Evolutionary conservation across 257 asterid species (phyloP).

Genomic region (Plantago ovata): DNA sequence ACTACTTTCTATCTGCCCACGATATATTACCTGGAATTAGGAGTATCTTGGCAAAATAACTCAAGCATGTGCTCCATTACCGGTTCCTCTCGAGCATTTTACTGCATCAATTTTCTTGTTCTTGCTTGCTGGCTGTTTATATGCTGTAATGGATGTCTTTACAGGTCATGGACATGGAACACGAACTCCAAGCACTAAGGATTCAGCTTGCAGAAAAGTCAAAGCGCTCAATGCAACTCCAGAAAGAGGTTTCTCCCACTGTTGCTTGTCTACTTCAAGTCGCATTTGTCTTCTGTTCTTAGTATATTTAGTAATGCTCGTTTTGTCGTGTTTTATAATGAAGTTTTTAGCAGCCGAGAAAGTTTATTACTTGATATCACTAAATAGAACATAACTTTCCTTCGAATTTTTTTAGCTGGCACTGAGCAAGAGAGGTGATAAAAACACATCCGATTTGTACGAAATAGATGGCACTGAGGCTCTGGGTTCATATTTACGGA

Average conservation of each 20-base stretch:
- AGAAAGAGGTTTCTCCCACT: conserved; percentile 41
- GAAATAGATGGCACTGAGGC: conserved; percentile 77
- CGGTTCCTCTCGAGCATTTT: too few species aligned
- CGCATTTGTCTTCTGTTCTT: conserved; percentile 12
- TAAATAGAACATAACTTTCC: conserved; percentile 5
- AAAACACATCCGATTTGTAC: conserved; percentile 33
- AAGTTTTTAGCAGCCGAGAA: neutral
- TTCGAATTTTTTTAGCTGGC: conserved; percentile 51
- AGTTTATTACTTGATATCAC: neutral
- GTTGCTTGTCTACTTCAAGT: conserved; percentile 7
- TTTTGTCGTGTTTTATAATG: neutral
- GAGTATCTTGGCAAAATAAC: too few species aligned
- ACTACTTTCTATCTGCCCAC: too few species aligned
- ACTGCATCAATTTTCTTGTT: too few species aligned
- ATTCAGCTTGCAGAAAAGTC: conserved; percentile 64
- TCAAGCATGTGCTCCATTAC: too few species aligned
- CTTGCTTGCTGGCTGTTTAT: too few species aligned
- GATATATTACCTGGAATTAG: too few species aligned
- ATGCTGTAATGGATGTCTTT: conserved; percentile 9
- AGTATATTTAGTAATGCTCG: neutral
- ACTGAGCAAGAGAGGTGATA: conserved; percentile 54
- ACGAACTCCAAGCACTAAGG: conserved; percentile 89
- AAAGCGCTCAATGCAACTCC: conserved; percentile 38
- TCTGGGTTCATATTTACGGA: conserved; percentile 68
- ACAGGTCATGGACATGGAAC: conserved; percentile 98